phyloP scores from a whole-genome alignment of 2,329 filamentous ascomycete species.

The Pseudomassariella vexata region DNA sequence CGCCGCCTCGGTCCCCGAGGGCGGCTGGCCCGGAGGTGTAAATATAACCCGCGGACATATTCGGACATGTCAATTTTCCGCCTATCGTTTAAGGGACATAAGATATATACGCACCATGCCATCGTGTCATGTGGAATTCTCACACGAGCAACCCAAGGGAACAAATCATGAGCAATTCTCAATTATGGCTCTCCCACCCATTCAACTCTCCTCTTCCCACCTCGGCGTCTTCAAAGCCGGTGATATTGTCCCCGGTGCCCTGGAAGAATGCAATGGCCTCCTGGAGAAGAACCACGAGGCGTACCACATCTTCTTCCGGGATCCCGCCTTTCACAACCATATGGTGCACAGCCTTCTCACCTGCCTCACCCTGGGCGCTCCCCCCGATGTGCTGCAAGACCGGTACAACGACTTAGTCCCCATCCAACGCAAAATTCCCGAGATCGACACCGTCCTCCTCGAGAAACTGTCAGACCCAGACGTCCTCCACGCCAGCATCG shows the following conservation, averaged over 20 bases:
- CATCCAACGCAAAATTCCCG: constrained; percentile 19
- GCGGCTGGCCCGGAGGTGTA: no score
- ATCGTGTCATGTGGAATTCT: background rate
- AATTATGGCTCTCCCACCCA: no score
- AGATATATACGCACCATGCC: background rate
- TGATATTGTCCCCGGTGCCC: constrained; percentile 4
- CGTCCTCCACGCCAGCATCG: constrained; percentile 16
- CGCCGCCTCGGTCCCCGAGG: no score
- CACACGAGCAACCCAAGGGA: background rate
- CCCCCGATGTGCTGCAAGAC: constrained; percentile 15
- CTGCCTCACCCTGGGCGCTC: constrained; percentile 20
- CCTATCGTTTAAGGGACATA: background rate
- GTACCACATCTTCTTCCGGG: constrained; percentile 24
- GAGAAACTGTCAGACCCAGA: constrained; percentile 11
- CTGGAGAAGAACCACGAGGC: constrained; percentile 24
- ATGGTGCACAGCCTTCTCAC: constrained; percentile 24
- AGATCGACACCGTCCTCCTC: constrained; percentile 13
- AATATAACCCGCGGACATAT: no score
- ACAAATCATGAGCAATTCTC: no score
- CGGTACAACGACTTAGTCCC: constrained; percentile 18
- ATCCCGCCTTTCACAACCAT: constrained; percentile 23
- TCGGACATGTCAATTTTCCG: no score
- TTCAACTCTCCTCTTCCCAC: constrained; percentile 1
- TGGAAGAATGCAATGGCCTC: constrained; percentile 15
- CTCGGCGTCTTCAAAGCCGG: background rate